Base-by-base conservation (phyloP, 2,329 filamentous ascomycete genomes). In the Ophiostoma fasciatum region DNA sequence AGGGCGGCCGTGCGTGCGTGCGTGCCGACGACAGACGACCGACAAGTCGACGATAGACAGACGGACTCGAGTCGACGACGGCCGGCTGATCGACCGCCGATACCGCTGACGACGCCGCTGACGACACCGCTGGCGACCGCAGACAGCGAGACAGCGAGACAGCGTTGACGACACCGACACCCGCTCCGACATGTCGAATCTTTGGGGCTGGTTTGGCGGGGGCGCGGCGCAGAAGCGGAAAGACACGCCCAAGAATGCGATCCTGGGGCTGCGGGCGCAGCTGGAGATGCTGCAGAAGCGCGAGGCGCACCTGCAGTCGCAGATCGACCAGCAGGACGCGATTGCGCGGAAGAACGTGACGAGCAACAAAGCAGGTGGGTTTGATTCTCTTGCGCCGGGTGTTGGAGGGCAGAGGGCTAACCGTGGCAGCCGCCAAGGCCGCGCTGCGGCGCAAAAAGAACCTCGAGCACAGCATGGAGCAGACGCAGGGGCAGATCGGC, bases 201-300 rank as follows among this genome's bases (percentile, higher is more conserved):
- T 82, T 62, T 82, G 82, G 80, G 75, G 80, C 63, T 94, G 87
- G 84, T 94, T 94, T 57, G 85, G 88, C 60, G 84, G 84, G 52
- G 74, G 72, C 47, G 72, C 74, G 51, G 77, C 78, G 49, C 78
- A 85, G 63, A 83, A 84, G 69, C 78, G 78, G 63, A 94, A 92
- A 65, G 84, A 94, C 63, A 80, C 76, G 42, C 84, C 90, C 39
- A 98, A 98, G 71, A 90, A 94, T 66, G 90, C 90, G 48, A 98
- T 98, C 51, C 68, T 98, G 39, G 74, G 73, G 42, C 65, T 98
- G 52, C 76, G 90, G 49, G 72, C 79, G 52, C 88, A 94, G 64
- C 70, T 96, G 30, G 88, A 94, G 50, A 96, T 96, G 87, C 70
- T 98, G 54, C 84, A 92, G 63, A 98, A 98, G 71, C 73, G 88